Evolutionary conservation across 2,329 filamentous ascomycete genomes (phyloP).

Genomic region (Seiridium unicorne): DNA sequence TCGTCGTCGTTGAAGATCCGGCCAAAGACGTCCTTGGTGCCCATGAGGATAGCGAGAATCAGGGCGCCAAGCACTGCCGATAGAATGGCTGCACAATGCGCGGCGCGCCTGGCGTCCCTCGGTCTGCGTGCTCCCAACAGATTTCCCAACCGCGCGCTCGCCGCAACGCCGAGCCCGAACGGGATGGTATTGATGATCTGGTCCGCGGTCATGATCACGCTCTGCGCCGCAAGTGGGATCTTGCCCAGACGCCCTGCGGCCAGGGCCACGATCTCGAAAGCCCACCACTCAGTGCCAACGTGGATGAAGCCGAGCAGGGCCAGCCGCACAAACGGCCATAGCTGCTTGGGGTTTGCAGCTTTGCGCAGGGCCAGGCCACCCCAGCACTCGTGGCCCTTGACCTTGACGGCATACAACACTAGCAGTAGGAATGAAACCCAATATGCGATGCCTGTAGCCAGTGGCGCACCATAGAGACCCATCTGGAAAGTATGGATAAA

Average conservation of each 20-base stretch:
- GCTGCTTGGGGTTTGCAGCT: conserved; percentile 56
- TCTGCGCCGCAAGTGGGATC: conserved; percentile 76
- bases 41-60: conserved; percentile 69
- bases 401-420: conserved; percentile 68
- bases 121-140: conserved; percentile 69
- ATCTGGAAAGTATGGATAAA: conserved; percentile 72
- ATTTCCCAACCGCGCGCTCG: conserved; percentile 76
- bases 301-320: conserved; percentile 77
- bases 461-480: conserved; percentile 74
- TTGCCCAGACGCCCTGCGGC: conserved; percentile 80
- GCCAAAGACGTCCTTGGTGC: conserved; percentile 70
- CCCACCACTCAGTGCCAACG: conserved; percentile 92
- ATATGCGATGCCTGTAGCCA: conserved; percentile 83
- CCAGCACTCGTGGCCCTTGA: conserved; percentile 76
- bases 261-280: conserved; percentile 85
- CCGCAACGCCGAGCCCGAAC: conserved; percentile 81
- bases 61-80: conserved; percentile 66
- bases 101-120: conserved; percentile 65
- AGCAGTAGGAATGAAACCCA: conserved; percentile 80
- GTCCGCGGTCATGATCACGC: conserved; percentile 86
- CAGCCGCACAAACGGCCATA: conserved; percentile 69
- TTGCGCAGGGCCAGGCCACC: conserved; percentile 64
- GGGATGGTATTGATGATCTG: conserved; percentile 84
- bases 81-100: conserved; percentile 72
- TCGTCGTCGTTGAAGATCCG: conserved; percentile 79